phyloP scores from a whole-genome alignment of 23 red algal species.

The Gracilaria domingensis region DNA sequence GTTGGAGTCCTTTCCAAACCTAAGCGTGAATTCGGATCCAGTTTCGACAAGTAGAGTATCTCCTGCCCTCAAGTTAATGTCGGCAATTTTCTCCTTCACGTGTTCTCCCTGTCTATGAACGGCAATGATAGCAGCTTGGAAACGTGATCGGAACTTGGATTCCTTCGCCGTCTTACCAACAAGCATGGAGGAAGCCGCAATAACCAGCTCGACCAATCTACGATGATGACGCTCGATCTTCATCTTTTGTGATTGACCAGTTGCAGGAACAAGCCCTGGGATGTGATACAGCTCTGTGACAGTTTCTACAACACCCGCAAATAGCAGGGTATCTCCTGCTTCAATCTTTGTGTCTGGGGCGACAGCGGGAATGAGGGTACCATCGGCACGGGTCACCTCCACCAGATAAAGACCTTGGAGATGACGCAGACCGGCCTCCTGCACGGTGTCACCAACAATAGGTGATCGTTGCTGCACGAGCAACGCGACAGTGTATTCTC shows the following conservation, averaged over 20 bases:
- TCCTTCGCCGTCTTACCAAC: constrained; percentile 82
- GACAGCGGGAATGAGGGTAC: constrained; percentile 78
- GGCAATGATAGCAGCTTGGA: constrained; percentile 89
- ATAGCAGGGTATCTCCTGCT: constrained; percentile 81
- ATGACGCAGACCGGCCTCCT: constrained; percentile 87
- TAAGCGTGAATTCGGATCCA: constrained; percentile 72
- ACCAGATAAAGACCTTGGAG: constrained; percentile 89
- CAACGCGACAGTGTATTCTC: constrained; percentile 90
- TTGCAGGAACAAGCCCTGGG: constrained; percentile 87
- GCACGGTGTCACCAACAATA: constrained; percentile 91
- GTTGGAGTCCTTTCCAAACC: constrained; percentile 83
- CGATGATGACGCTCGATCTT: constrained; percentile 83
- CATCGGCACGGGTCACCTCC: constrained; percentile 84
- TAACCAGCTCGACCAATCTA: constrained; percentile 87
- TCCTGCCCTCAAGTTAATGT: constrained; percentile 76
- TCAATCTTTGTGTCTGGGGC: constrained; percentile 83
- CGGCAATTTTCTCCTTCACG: constrained; percentile 88
- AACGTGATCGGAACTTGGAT: constrained; percentile 84
- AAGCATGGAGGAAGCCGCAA: constrained; percentile 77
- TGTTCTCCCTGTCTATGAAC: constrained; percentile 90
- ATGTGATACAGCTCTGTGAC: constrained; percentile 94
- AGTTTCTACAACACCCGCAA: constrained; percentile 93
- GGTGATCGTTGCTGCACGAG: constrained; percentile 76
- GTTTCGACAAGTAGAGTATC: constrained; percentile 91
- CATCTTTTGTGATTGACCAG: constrained; percentile 85